phyloP scores from a whole-genome alignment of 2,329 filamentous ascomycete species.

The Podosphaera xanthii region DNA sequence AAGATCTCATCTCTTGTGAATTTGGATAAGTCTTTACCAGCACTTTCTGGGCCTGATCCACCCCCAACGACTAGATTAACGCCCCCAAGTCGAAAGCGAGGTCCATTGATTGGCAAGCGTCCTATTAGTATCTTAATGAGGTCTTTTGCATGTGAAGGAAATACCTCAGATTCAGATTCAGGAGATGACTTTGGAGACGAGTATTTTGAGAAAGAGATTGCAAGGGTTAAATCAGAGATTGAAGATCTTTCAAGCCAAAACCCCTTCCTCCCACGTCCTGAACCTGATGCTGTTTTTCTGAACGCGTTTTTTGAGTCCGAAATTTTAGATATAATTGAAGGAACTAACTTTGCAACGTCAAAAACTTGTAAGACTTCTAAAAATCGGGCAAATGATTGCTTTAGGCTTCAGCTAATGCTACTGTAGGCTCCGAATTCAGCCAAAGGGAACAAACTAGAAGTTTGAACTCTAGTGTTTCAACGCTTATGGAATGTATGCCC shows the following conservation, averaged over 20 bases:
- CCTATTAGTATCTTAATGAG: background rate
- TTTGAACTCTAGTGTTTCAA: background rate
- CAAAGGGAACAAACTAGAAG: no score
- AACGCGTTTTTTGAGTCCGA: slow-evolving; percentile 6
- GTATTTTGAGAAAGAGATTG: slow-evolving; percentile 16
- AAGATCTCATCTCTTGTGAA: no score
- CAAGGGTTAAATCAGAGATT: slow-evolving; percentile 10
- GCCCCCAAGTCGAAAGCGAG: slow-evolving; percentile 4
- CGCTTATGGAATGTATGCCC: background rate
- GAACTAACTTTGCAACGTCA: background rate
- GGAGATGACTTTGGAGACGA: slow-evolving; percentile 15
- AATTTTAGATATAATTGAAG: slow-evolving; percentile 4
- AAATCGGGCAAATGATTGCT: slow-evolving; percentile 1
- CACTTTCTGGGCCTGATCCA: no score
- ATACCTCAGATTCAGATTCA: slow-evolving; percentile 13
- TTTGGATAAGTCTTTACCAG: no score
- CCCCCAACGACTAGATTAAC: background rate
- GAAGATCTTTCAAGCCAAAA: slow-evolving; percentile 6
- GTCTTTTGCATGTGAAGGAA: slow-evolving; percentile 2
- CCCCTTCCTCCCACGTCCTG: slow-evolving; percentile 5
- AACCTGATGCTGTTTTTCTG: slow-evolving; percentile 5
- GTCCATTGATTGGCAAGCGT: slow-evolving; percentile 7
- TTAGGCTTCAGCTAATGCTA: background rate
- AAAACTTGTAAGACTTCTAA: slow-evolving; percentile 6
- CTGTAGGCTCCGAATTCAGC: background rate